These are phyloP conservation scores for Microdochium trichocladiopsis DNA, from an alignment of 2,329 filamentous ascomycete species.

Conservation along the genomic window DNA sequence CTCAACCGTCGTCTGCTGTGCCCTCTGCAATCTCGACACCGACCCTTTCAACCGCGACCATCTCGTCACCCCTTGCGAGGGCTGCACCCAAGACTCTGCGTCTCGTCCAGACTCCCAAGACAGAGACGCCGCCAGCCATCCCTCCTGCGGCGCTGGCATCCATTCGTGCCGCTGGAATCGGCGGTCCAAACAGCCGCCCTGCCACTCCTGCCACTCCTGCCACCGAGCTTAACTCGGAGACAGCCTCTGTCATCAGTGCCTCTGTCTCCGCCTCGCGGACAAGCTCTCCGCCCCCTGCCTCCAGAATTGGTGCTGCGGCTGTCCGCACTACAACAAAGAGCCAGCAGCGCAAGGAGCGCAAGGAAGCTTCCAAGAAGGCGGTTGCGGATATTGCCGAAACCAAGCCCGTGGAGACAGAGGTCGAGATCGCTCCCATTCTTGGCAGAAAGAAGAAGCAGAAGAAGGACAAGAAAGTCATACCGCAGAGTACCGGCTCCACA, in stretches of 20 bases:
- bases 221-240: slow-evolving; percentile 72
- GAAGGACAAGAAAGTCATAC: slow-evolving; percentile 52
- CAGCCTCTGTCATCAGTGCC: slow-evolving; percentile 64
- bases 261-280: slow-evolving; percentile 62
- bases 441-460: slow-evolving; percentile 82
- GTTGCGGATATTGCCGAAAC: slow-evolving; percentile 44
- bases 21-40: slow-evolving; percentile 31
- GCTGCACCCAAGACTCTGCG: slow-evolving; percentile 58
- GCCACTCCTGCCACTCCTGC: slow-evolving; percentile 69
- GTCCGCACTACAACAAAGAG: slow-evolving; percentile 68
- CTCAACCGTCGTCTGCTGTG: slow-evolving; percentile 32
- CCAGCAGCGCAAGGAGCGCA: slow-evolving; percentile 69
- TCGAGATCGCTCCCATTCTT: slow-evolving; percentile 62
- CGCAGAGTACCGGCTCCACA: slow-evolving; percentile 13
- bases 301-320: slow-evolving; percentile 61
- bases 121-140: slow-evolving; percentile 41
- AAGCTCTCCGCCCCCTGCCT: slow-evolving; percentile 58
- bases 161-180: slow-evolving; percentile 18
- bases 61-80: slow-evolving; percentile 44
- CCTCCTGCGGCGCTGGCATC: slow-evolving; percentile 19
- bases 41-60: slow-evolving; percentile 29
- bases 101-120: slow-evolving; percentile 60
- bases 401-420: slow-evolving; percentile 42
- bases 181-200: slow-evolving; percentile 42
- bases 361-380: slow-evolving; percentile 60